Evolutionary conservation across 208 protist species (phyloP), one percentile per base, ranked within the genome.

Genomic region (Endotrypanum monterogeii): DNA sequence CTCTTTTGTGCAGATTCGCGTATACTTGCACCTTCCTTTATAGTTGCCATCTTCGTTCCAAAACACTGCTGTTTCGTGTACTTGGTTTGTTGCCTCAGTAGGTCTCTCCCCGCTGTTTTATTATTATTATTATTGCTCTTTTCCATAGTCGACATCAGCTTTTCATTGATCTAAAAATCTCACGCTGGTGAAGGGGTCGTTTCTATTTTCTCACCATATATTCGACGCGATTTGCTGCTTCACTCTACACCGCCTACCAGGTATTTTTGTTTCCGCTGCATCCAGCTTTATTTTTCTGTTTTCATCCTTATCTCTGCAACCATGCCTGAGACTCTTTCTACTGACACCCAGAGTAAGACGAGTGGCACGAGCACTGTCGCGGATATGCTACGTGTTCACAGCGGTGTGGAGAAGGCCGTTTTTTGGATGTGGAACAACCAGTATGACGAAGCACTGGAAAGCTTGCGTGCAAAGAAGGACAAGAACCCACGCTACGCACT

Each of bases 341-440:
- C 41, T 18, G 76, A 78, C 50, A 30, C 60, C 46, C 35, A 7
- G 39, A 80, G 80, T 71, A 82, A 82, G 78, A 57, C 73, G n/a
- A 89, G 85, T 41, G 73, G 63, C 25, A 70, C 62, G 50, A 90
- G 80, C 69, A 74, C 57, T 14, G 73, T 78, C 39, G 60, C 50
- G 39, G 75, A 83, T 23, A 52, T 74, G n/a, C 37, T 60, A 63
- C 80, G 76, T 28, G 82, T 93, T 37, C 87, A 93, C 75, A 52
- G 69, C n/a, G 73, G 70, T 20, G 85, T 88, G 56, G 79, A 87
- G 20, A 74, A 83, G 50, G 88, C 91, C 11, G 90, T 93, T 51
- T 73, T 80, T 70, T 80, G 87, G 73, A 89, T 86, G 71, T 97
- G 93, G 91, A 95, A 96, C 73, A 96, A 96, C 71, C 70, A 94